Conservation (phyloP, 2,329 filamentous ascomycete genomes). For the Botrytis fragariae region DNA sequence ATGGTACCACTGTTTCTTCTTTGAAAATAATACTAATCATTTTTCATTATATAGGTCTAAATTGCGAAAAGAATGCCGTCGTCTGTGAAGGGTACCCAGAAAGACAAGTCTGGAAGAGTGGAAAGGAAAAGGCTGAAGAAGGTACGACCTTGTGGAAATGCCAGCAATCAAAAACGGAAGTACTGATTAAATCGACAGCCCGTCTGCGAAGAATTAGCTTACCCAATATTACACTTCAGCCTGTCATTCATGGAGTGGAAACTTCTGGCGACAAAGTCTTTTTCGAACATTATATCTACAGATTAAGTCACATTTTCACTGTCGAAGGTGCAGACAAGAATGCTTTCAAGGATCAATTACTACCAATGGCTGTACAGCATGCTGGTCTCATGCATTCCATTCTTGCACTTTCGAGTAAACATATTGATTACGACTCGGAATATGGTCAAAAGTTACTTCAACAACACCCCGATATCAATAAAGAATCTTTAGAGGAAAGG, state of each 20-base stretch:
- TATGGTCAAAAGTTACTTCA: slow-evolving; percentile 54
- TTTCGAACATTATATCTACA: slow-evolving; percentile 77
- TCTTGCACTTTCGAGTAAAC: slow-evolving; percentile 77
- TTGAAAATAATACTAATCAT: background rate
- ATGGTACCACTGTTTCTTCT: slow-evolving; percentile 20
- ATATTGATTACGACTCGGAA: slow-evolving; percentile 60
- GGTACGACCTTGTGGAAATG: slow-evolving; percentile 44
- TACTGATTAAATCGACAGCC: slow-evolving; percentile 43
- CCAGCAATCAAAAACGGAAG: slow-evolving; percentile 28
- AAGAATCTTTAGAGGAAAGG: slow-evolving; percentile 48
- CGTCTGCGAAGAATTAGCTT: slow-evolving; percentile 49
- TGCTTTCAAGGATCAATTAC: slow-evolving; percentile 79
- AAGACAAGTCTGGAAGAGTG: slow-evolving; percentile 83
- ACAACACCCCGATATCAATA: slow-evolving; percentile 48
- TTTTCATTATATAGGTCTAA: slow-evolving; percentile 56
- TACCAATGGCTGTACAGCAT: slow-evolving; percentile 78
- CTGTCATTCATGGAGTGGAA: slow-evolving; percentile 78
- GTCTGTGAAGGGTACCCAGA: slow-evolving; percentile 88
- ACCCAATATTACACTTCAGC: slow-evolving; percentile 56
- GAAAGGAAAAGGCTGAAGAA: slow-evolving; percentile 70
- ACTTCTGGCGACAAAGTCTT: slow-evolving; percentile 76
- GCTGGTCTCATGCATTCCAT: slow-evolving; percentile 88
- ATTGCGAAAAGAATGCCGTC: slow-evolving; percentile 91
- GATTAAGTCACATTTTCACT: slow-evolving; percentile 77
- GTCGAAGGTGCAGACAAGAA: slow-evolving; percentile 75